Base-by-base conservation (phyloP, 2,329 filamentous ascomycete species). In the Drechslerella coelobrocha region DNA sequence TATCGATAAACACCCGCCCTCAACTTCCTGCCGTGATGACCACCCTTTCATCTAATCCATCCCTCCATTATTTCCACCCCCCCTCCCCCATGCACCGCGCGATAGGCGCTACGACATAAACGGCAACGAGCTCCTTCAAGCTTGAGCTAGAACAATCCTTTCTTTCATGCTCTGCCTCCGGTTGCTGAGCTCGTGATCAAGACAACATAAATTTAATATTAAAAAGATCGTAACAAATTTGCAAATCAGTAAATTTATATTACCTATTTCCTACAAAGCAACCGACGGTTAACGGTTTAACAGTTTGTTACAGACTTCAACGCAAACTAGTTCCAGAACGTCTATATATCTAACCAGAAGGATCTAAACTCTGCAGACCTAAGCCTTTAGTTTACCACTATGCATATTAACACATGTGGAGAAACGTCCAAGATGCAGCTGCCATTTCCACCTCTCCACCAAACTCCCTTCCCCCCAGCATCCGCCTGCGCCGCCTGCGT, bases 1-100 rank as follows among this genome's bases (percentile, higher is more conserved):
- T 69, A 69, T 69, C 65, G 65, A 69, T 69, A 69, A 69, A 69
- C 61, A 69, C 57, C 65, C 65, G 65, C 65, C 57, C 57, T 53
- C 57, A 53, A 57, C 50, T 51, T 27, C 27, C 21, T 27, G 43
- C 45, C 27, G 50, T 54, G 57, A 29, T 69, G 57, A 52, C 57
- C 65, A 57, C 52, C 57, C 52, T 37, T 48, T 57, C 56, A 56
- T 61, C 54, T 61, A n/a, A n/a, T n/a, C n/a, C n/a, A n/a, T n/a
- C n/a, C n/a, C n/a, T n/a, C n/a, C n/a, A n/a, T n/a, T n/a, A n/a
- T 61, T 52, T 39, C 60, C 63, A 47, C 63, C 31, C 55, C 45
- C 21, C 9, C 24, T 14, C 52, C 41, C 57, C 52, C 52, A 61
- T 69, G 57, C 57, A 61, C 59, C 56, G 53, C 65, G 23, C 19